Evolutionary conservation across 768 basidiomycete genomes (phyloP), one percentile per base, ranked within the genome.

Genomic region (Phylloporus sp.): DNA sequence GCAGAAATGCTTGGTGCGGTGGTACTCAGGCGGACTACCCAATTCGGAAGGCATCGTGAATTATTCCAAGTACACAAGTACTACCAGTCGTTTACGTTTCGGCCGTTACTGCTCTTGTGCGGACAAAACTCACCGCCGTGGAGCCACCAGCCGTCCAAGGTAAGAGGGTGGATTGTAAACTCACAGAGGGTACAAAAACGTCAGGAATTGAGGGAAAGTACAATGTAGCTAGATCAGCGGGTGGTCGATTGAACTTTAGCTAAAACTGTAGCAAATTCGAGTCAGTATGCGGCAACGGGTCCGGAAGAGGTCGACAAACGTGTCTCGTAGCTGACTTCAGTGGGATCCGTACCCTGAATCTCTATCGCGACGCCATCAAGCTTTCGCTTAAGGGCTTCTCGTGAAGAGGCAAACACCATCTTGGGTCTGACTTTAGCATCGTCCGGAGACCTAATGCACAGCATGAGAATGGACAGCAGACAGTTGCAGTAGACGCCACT

Each of bases 361-460:
- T 97, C 94, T 44, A 80, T 56, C 2, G 80, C 74, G 63, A 97
- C 80, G 39, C 95, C 95, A n/a, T 80, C 81, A 20, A 98, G 80
- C 27, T 76, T 63, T 52, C 79, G 80, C 64, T 82, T 81, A 49
- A 99, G 71, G 6, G 86, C 87, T 13, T 92, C 89, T 67, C 85
- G 88, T 46, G 95, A 97, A 22, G 91, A 85, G n/a, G 95, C 88
- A 71, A 80, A 88, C 60, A 97, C 65, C 95, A 98, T 97, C 86
- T 95, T 97, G 66, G 79, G 72, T 74, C 85, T 94, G 70, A 95
- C 76, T 76, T 82, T 88, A 39, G 93, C 85, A 20, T 66, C 69
- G 62, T 97, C 94, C 54, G 97, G 95, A 16, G 85, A 78, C 95
- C 95, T 97, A 63, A 24, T 36, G 28, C 11, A 26, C 18, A 20